Evolutionary conservation across 192 early-diverging fungal genomes (phyloP), one percentile per base, ranked within the genome.

Genomic region (Haplosporangium gracile): DNA sequence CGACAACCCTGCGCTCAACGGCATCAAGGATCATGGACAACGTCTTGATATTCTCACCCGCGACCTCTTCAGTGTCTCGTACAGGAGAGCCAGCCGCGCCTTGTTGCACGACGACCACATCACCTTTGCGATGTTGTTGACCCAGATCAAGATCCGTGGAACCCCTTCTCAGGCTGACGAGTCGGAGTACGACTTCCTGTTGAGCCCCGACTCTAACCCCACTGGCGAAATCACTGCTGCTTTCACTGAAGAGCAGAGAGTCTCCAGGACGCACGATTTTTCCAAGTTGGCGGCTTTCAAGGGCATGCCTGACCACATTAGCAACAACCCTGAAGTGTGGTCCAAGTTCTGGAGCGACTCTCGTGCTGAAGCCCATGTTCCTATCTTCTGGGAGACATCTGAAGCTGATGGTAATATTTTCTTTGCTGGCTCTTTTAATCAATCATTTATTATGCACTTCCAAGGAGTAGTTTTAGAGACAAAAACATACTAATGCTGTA

Each of bases 81-180:
- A 93, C 89, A 89, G 90, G 22, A 92, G 97, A 49, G 96, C 96
- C 1, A 93, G 97, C 3, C 90, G 93, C 43, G 92, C 97, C n/a
- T 84, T 99, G 70, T 85, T 96, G 79, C 97, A 99, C 82, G 97
- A 97, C 68, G 96, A 98, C 83, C 95, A 97, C 78, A 90, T 97
- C n/a, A 94, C 94, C 26, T 95, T 98, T 89, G 94, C 98, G 36
- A 85, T 99, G 81, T 89, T 97, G 69, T 81, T 99, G 75, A 93
- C 95, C 20, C 97, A 96, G 80, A 96, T 99, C 78, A 97, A 97
- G 82, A 83, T 96, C 57, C 92, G 94, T 24, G 90, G 89, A 38
- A 71, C 89, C n/a, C 69, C 83, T 10, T 89, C 94, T n/a, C 88
- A 87, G 51, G 75, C 92, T 13, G 92, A 95, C 63, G 93, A 95